Base-by-base conservation (phyloP, 2,329 filamentous ascomycete genomes). In the Calonectria pteridis region DNA sequence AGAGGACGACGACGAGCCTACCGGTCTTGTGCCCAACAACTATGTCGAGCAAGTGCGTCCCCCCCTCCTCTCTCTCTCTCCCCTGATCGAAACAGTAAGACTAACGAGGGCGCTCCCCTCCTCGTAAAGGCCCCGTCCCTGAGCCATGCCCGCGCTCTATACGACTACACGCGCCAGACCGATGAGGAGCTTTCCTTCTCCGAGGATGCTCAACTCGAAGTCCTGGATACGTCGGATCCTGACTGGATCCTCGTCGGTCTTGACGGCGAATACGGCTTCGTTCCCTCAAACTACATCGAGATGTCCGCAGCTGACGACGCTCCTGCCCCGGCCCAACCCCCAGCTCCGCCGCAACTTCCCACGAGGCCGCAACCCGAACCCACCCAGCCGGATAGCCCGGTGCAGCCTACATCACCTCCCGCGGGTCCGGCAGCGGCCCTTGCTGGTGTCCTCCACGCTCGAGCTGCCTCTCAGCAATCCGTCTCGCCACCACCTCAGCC, bases 181-280 rank as follows among this genome's bases (percentile, higher is more conserved):
- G 97, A 99, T 82, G 97, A 99, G 85, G 97, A 99, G 85, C 89
- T 99, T 13, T 98, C 96, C 29, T 98, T 99, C 83, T 91, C 94
- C 63, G 97, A 99, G 87, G 96, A 98, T 82, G 93, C 94, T 50
- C 86, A 91, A 55, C 89, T 99, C 63, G 88, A 94, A 74, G 94
- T 99, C 62, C 98, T 94, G 85, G 97, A 99, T 84, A 93, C 90
- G 13, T 94, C 95, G 6, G 97, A 99, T 84, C 95, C 95, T 18
- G 97, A 99, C 85, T 99, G 97, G 97, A 98, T 97, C 75, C 88
- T 99, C 64, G 96, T 98, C 35, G 96, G 96, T 23, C 87, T 93
- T 55, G 92, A 95, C 78, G 91, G 91, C 67, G 95, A 98, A 77
- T 99, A 93, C 86, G 97, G 97, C 63, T 99, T 99, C 84, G 97